Base-by-base conservation (phyloP, 495 filamentous ascomycete genomes). In the Geoglossum glabrum region DNA sequence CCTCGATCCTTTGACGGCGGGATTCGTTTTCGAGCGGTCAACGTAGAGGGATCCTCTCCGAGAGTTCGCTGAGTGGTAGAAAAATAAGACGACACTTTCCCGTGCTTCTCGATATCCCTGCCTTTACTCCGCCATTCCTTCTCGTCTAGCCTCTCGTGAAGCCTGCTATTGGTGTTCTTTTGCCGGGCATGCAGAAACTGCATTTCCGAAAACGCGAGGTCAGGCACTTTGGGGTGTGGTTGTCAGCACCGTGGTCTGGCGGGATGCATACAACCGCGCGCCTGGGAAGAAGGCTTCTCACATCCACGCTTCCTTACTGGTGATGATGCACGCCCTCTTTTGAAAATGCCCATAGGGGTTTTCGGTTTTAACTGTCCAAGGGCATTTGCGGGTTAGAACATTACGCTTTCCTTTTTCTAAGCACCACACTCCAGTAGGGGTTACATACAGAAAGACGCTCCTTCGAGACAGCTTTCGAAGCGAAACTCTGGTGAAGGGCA, bases 191-290 rank as follows among this genome's bases (percentile, higher is more conserved):
- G 23, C 49, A 52, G 49, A 31, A 52, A 52, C 19, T 52, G 49
- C 49, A 52, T 52, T 52, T 52, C 49, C 25, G 49, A 52, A 26
- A 52, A 52, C 30, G 49, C 49, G 30, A 52, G 49, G 26, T 52
- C 49, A 15, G 49, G 49, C 49, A 52, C 49, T 52, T 52, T n/a
- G 17, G 49, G 36, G 36, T 15, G 13, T 15, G 36, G 19, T 17
- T 52, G 49, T 52, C 19, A 52, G 19, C 17, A 31, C 21, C 21
- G 25, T 50, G 5, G 21, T 23, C 1, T 50, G 46, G 46, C 7
- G 6, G 26, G 25, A 7, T 28, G 6, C 15, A 52, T 27, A n/a
- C 11, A 13, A 5, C 1, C 11, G 30, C 17, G 17, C 28, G 23
- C 11, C 11, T 31, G 19, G 49, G 25, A 19, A 30, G 30, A n/a